Conservation (phyloP, 805 yeast species). For the Lipomyces oligophaga region DNA sequence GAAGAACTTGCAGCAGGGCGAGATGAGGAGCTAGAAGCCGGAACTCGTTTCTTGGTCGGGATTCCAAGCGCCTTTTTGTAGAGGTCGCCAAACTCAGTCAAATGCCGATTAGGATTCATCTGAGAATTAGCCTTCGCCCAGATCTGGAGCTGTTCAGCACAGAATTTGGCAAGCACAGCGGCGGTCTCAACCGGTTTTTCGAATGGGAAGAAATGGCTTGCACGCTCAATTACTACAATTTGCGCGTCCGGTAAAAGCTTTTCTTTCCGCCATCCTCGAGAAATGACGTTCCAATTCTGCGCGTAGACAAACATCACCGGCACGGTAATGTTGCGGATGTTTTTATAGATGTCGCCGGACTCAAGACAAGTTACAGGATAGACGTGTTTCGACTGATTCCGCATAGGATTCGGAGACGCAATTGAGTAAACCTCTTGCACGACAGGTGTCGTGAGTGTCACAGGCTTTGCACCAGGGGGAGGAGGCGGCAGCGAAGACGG, state of each 20-base stretch:
- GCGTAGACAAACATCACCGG: conserved; percentile 16
- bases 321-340: neutral
- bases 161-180: conserved; percentile 3
- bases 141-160: neutral
- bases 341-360: conserved; percentile 1
- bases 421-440: too few species aligned
- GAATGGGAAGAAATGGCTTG: conserved; percentile 15
- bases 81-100: conserved; percentile 1
- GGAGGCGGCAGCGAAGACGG: too few species aligned
- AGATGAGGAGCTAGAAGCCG: too few species aligned
- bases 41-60: neutral
- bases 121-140: too few species aligned
- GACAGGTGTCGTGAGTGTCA: too few species aligned
- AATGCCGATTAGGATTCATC: too few species aligned
- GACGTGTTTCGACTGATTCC: too few species aligned
- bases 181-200: conserved; percentile 14
- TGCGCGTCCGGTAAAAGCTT: conserved; percentile 3
- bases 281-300: conserved; percentile 1
- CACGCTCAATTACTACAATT: conserved; percentile 1
- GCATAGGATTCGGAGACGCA: too few species aligned
- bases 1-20: too few species aligned
- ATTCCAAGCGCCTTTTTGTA: neutral
- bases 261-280: neutral
- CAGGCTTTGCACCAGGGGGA: too few species aligned
- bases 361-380: too few species aligned